A percentile compares a stretch with the other conserved stretches of the same genome.
Evolutionary conservation across 768 basidiomycete genomes (phyloP).

Genomic region (Trametes cubensis): DNA sequence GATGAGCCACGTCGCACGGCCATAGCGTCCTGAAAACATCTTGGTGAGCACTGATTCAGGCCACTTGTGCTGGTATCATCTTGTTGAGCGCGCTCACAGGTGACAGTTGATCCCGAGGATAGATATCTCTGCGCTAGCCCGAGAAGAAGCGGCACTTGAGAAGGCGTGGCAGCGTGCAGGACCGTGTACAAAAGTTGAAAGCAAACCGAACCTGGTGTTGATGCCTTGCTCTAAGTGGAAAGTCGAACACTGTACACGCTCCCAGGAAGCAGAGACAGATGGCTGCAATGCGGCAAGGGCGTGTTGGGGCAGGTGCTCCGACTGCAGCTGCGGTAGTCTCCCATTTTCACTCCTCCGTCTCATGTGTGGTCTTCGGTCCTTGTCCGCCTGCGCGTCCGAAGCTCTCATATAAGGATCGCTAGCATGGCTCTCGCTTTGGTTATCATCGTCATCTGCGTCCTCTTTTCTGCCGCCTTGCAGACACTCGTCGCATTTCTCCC

Average conservation of each 20-base stretch:
- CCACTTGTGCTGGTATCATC: no score
- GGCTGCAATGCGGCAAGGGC: constrained; percentile 7
- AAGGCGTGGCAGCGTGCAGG: no score
- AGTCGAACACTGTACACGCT: not conserved
- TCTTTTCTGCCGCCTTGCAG: not conserved
- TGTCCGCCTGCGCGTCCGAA: not conserved
- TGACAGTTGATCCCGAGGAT: no score
- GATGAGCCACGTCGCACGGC: no score
- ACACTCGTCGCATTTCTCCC: constrained; percentile 11
- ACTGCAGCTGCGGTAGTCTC: constrained; percentile 12
- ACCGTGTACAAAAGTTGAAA: not conserved
- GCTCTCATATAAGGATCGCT: not conserved
- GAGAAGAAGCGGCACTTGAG: no score
- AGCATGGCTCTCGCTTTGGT: constrained; percentile 6
- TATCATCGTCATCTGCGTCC: constrained; percentile 13
- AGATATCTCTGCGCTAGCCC: no score
- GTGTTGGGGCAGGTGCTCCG: constrained; percentile 2
- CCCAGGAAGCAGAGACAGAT: constrained; percentile 1
- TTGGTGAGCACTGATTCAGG: no score
- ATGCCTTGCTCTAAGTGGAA: constrained; percentile 1
- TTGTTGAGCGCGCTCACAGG: no score
- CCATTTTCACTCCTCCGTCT: not conserved
- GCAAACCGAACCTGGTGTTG: constrained; percentile 1
- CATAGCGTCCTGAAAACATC: no score
- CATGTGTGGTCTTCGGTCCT: not conserved